These are phyloP conservation scores for Tetragonia tetragonoides DNA, from an alignment of 148 eudicot species.

Conservation along the genomic window DNA sequence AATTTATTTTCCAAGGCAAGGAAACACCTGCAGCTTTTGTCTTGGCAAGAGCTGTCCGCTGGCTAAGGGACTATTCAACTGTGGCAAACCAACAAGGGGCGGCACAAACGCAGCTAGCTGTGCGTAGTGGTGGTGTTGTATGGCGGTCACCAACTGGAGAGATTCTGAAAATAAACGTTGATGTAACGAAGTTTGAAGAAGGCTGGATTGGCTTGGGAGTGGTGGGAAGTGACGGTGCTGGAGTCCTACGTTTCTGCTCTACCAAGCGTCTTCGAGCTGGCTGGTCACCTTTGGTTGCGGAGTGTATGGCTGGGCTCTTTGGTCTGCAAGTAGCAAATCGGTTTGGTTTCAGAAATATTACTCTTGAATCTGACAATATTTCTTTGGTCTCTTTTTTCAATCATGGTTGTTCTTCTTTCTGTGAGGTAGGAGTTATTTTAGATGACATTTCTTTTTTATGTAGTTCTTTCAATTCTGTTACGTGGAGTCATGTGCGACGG, in stretches of 20 bases:
- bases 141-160: not conserved
- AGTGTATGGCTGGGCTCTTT: not conserved
- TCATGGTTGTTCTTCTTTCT: no score
- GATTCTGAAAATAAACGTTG: not conserved
- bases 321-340: not conserved
- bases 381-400: no score
- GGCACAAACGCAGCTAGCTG: no score
- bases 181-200: not conserved
- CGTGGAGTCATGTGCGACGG: no score
- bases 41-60: not conserved
- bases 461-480: no score
- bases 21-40: not conserved
- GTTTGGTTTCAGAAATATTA: no score
- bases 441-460: no score
- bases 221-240: not conserved
- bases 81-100: no score
- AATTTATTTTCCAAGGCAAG: not conserved
- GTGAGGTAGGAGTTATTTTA: no score
- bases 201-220: not conserved
- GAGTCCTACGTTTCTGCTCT: not conserved
- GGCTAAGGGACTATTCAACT: not conserved
- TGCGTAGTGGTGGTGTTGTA: no score
- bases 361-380: no score
- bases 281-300: not conserved
- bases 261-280: not conserved